Conservation (phyloP, 2,329 filamentous ascomycete species). For the Orbilia blumenaviensis region DNA sequence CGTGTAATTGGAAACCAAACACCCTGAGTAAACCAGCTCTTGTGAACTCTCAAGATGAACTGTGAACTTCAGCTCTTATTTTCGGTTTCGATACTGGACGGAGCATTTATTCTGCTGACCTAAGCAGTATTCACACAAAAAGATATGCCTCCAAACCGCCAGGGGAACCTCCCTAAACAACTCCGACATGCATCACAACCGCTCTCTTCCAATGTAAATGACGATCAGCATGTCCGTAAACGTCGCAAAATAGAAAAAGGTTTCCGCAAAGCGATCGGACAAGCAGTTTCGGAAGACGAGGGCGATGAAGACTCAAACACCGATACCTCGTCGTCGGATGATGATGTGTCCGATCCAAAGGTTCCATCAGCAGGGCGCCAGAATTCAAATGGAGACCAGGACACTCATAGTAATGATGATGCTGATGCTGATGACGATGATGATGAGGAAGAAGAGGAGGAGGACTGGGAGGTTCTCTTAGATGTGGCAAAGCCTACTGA, state of each 20-base stretch:
- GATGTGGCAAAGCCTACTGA: neutral
- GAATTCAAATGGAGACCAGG: constrained; percentile 7
- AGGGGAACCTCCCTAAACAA: neutral
- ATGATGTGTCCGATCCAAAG: neutral
- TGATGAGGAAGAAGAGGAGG: constrained; percentile 64
- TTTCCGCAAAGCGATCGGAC: constrained; percentile 36
- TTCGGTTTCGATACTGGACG: neutral
- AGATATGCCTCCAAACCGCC: constrained; percentile 6
- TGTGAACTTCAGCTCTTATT: neutral
- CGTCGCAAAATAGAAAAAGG: constrained; percentile 36
- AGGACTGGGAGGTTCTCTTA: constrained; percentile 70
- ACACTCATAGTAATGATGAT: no score
- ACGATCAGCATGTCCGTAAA: constrained; percentile 33
- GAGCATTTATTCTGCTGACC: neutral
- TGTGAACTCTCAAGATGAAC: neutral
- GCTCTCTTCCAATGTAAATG: neutral
- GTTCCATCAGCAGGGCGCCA: neutral
- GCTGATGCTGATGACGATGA: constrained; percentile 61
- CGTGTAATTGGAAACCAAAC: neutral
- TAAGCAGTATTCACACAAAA: neutral
- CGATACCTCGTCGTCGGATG: neutral
- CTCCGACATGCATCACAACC: neutral
- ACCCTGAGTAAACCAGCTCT: neutral
- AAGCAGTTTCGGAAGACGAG: constrained; percentile 24
- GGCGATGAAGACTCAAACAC: constrained; percentile 29